Base-by-base conservation (phyloP, 2,329 filamentous ascomycete genomes). In the Phoma herbarum region DNA sequence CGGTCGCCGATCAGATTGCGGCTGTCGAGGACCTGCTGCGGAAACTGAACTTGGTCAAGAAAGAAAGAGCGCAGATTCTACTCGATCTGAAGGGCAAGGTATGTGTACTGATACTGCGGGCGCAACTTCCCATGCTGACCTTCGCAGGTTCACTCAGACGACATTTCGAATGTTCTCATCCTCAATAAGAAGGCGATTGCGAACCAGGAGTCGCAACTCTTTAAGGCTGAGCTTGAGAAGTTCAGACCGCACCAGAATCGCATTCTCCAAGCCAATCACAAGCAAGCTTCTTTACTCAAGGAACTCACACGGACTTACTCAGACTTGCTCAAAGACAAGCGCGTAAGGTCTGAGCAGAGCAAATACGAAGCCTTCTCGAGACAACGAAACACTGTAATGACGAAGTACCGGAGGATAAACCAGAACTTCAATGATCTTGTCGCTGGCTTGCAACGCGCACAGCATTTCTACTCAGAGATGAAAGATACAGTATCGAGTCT, bases 51-150 rank as follows among this genome's bases (percentile, higher is more conserved):
- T 82, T 97, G 35, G 89, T 99, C 69, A 98, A 98, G 81, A 86
- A 92, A 59, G 96, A 99, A 77, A 85, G 95, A 59, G 88, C 90
- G 59, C 93, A 97, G 78, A 92, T 97, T 39, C 79, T 99, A 64
- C 98, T 97, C 77, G 95, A 99, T 78, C 82, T 99, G 67, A 99
- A 99, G 77, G 93, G 98, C 66, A 98, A 96, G 88, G 95, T 96
- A 77, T 69, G 83, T 62, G 9, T 53, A 23, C 20, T n/a, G 3
- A 9, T 4, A 7, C 20, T 22, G n/a, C 20, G 2, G 4, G 14
- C 20, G 37, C 35, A 18, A 16, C n/a, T 3, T 10, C 12, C 16
- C 7, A 11, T 35, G 35, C 62, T 63, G 53, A 64, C 43, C 26
- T 39, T 20, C 46, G 14, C 64, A 97, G 94, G 90, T 94, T 52